These are phyloP conservation scores for Melastoma malabathricum DNA, from an alignment of 345 rosid species.

Conservation along the genomic window DNA sequence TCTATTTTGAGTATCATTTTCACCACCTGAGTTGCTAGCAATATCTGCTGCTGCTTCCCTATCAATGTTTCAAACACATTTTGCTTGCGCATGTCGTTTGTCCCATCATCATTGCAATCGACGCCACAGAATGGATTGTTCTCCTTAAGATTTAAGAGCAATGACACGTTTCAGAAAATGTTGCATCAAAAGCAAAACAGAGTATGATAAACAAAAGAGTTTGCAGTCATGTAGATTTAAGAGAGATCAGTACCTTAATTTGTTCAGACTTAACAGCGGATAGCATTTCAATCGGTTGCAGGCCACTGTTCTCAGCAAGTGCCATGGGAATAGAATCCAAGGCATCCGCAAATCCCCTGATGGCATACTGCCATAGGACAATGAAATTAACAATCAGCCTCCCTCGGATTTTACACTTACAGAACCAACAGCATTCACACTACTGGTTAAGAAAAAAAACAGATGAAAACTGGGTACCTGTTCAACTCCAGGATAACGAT, in stretches of 20 bases:
- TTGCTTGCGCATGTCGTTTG: conserved; percentile 91
- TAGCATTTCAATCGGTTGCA: conserved; percentile 85
- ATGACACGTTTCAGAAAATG: not conserved
- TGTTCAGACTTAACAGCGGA: conserved; percentile 93
- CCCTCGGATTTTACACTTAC: too few species aligned
- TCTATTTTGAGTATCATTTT: conserved; percentile 96
- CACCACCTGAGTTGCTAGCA: conserved; percentile 97
- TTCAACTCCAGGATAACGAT: conserved; percentile 88
- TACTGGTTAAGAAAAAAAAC: too few species aligned
- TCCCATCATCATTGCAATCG: conserved; percentile 91
- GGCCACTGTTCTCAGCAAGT: conserved; percentile 94
- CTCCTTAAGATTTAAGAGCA: conserved; percentile 35
- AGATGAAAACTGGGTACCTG: conserved; percentile 29
- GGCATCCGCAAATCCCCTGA: conserved; percentile 90
- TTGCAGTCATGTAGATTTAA: not conserved
- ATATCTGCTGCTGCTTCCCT: conserved; percentile 93
- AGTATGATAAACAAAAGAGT: not conserved
- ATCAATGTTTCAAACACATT: conserved; percentile 85
- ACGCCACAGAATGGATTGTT: conserved; percentile 67
- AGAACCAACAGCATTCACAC: too few species aligned
- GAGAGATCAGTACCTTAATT: conserved; percentile 39
- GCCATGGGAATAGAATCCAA: conserved; percentile 90
- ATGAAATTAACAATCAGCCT: too few species aligned
- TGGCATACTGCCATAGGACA: conserved; percentile 57
- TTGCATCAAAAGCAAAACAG: not conserved